Conservation (phyloP, 2,329 filamentous ascomycete species). For the Colletotrichum navitas region DNA sequence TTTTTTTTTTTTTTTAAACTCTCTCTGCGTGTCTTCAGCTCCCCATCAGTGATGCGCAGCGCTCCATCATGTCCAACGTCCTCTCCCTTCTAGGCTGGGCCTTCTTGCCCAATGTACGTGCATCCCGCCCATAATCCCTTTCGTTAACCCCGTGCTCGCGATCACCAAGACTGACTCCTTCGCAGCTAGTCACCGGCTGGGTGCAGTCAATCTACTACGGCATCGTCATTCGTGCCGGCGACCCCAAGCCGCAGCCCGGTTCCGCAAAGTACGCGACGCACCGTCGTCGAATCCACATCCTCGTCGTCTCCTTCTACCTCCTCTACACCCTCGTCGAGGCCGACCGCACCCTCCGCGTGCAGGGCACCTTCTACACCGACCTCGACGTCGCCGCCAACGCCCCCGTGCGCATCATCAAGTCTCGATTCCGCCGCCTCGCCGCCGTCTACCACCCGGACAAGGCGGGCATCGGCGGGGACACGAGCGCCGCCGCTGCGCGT, state of each 20-base stretch:
- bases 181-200: constrained; percentile 81
- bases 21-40: not conserved
- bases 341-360: constrained; percentile 80
- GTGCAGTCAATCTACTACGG: constrained; percentile 87
- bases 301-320: constrained; percentile 87
- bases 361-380: constrained; percentile 82
- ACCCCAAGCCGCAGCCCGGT: constrained; percentile 80
- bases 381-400: constrained; percentile 78
- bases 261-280: constrained; percentile 78
- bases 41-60: constrained; percentile 5
- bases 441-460: constrained; percentile 89
- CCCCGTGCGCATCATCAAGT: constrained; percentile 77
- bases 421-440: constrained; percentile 83
- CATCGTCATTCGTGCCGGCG: constrained; percentile 89
- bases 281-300: constrained; percentile 84
- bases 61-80: constrained; percentile 56
- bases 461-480: constrained; percentile 55
- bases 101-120: constrained; percentile 66
- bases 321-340: constrained; percentile 94
- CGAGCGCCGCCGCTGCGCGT: constrained; percentile 56
- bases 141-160: not conserved
- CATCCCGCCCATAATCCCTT: constrained; percentile 26
- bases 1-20: not conserved
- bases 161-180: constrained; percentile 22
- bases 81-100: constrained; percentile 69